Base-by-base conservation (phyloP, 2,329 filamentous ascomycete genomes). In the Karstenula rhodostoma region DNA sequence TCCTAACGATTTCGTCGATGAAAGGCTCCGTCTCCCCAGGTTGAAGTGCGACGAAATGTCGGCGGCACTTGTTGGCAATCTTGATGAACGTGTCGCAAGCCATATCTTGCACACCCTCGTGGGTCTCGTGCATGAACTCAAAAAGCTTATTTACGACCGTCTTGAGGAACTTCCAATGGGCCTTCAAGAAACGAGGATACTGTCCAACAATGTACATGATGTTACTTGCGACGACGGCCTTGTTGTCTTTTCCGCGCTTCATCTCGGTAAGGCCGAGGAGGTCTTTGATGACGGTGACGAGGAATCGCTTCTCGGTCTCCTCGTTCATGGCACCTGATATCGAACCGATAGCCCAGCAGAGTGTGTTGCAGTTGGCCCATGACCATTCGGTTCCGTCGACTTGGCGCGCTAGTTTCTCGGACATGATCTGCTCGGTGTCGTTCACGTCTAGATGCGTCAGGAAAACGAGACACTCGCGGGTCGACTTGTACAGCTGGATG, bases 191-290 rank as follows among this genome's bases (percentile, higher is more conserved):
- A 22, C 95, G 92, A 40, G 95, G 95, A 76, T 99, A 99, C 77
- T 99, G 95, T 60, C 95, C 95, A 63, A 99, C 95, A 81, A 99
- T 99, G 78, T 99, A 99, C 95, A 99, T 99, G 74, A 99, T 99
- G 82, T 99, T 99, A 81, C 93, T 97, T 65, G 95, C 95, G 43
- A 99, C 95, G 10, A 99, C 95, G 13, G 95, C 95, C 79, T 99
- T 99, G 86, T 99, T 99, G 83, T 99, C 95, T 75, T 99, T 99
- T 64, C 95, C 95, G 56, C 96, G 92, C 84, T 99, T 99, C 94
- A 97, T 97, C 79, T 99, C 95, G 0, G 95, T 99, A 58, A 99
- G 84, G 1, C 95, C 96, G 29, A 99, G 88, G 8, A 99, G 87
- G 73, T 99, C 95, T 82, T 99, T 99, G 72, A 99, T 99, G 57